Evolutionary conservation across 2,329 filamentous ascomycete genomes (phyloP), one percentile per base, ranked within the genome.

Genomic region (Aspergillus fumigatiaffinis): DNA sequence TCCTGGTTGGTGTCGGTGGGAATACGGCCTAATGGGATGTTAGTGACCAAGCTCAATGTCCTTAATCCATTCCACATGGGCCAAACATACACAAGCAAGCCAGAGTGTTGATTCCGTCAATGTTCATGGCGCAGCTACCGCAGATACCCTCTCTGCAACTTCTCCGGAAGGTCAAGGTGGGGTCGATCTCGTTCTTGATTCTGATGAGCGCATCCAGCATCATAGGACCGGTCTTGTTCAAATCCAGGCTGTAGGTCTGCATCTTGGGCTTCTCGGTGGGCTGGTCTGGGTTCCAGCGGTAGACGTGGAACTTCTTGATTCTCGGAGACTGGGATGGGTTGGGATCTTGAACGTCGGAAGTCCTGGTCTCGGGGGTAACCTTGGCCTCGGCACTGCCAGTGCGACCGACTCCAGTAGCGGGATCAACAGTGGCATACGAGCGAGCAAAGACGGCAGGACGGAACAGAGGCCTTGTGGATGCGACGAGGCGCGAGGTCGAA

Each of bases 151-250:
- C 94, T 79, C 94, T 85, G 81, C 94, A 99, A 77, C 90, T 95
- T 77, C 94, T 81, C 74, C 94, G 86, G 84, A 99, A 99, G 54
- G 94, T 97, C 71, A 99, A 79, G 49, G 94, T 97, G 52, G 94
- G 92, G 77, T 99, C 94, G 63, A 96, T 79, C 84, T 99, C 94
- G 78, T 99, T 99, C 89, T 99, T 99, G 80, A 99, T 97, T 70
- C 93, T 84, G 76, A 99, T 94, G 70, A 99, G 81, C 56, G 94
- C 94, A 77, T 99, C 94, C 71, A 99, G 80, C 79, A 99, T 88
- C 94, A 99, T 99, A 66, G 94, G 94, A 32, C 94, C 94, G 46
- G 94, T 99, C 88, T 97, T 97, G 84, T 97, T 97, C 68, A 99
- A 80, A 75, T 99, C 94, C 71, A 99, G 82, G 38, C 90, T 90